Base-by-base conservation (phyloP, 2,329 filamentous ascomycete genomes). In the Ampelomyces quisqualis region DNA sequence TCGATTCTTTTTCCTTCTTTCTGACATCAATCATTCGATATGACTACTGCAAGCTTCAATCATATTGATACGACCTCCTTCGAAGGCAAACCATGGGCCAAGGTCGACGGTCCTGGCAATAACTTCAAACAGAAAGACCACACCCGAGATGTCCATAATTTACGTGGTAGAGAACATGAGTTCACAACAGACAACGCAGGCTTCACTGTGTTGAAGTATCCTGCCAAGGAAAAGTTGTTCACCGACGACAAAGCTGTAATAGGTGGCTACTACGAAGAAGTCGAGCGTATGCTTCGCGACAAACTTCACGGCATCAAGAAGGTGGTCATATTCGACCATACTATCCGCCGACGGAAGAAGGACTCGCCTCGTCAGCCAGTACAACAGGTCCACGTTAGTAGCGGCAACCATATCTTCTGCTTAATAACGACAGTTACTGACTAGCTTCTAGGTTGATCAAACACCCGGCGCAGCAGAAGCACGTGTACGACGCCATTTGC, bases 271-370 rank as follows among this genome's bases (percentile, higher is more conserved):
- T 86, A 86, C 57, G 57, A 62, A 14, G 81, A 85, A 53, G 77
- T 85, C 1, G 80, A 85, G 51, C 60, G 67, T 0, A 64, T 86
- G 1, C 68, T 86, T 2, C 72, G 73, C 9, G 65, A 73, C 19
- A 77, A 77, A 30, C 70, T 85, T 0, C 71, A 75, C 0, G 77
- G 73, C 0, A 70, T 83, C 37, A 78, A 77, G 38, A 80, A 80
- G 45, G 75, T 88, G 8, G 75, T 81, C 44, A 83, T 87, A 43
- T 88, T 88, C 60, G 84, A 88, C 64, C 84, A 88, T 63, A 87
- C 84, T 0, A 83, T 88, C 51, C 77, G 84, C 2, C 70, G 77
- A 5, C 70, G 77, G 14, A 65, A 72, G 2, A 76, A 77, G n/a
- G 63, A 70, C 1, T 71, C 81, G 0, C 74, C 81, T 0, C 75